Base-by-base conservation (phyloP, 495 filamentous ascomycete genomes). In the Penicillium subrubescens region DNA sequence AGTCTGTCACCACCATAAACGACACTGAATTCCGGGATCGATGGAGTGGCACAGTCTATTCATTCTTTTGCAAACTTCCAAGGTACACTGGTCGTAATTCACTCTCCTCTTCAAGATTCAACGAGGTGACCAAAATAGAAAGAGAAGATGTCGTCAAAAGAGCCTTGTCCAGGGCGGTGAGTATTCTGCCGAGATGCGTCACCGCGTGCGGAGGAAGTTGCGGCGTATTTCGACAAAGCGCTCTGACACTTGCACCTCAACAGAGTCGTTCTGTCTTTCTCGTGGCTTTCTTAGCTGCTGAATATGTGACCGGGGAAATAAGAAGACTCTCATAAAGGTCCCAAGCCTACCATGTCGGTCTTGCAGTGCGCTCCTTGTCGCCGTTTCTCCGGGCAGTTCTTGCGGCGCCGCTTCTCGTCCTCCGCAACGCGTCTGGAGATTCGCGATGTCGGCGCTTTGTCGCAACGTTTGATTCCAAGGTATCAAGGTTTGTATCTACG, bases 401-500 rank as follows among this genome's bases (percentile, higher is more conserved):
- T 62, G 27, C 67, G 72, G 44, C 65, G 66, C 56, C 57, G 57
- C 57, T 86, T 86, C 63, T 85, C 82, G 11, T 71, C 65, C 12
- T 80, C 82, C 19, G 44, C 66, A 14, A 57, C 39, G 44, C 71
- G 73, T 53, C 63, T 64, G 34, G 77, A 84, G 66, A 81, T 85
- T 35, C 73, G 70, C 64, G 76, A 82, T 63, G 61, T 86, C 31
- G 69, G 71, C 17, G 72, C 70, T 23, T 74, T 86, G 35, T 70
- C 81, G 8, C 69, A 66, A 41, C 77, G 82, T 3, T 69, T 81
- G 37, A 69, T 77, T 52, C 84, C 84, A 19, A 78, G 73, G 64
- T 86, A 83, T 66, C 81, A 81, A 83, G 84, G 82, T 88, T 73
- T 70, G 75, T 67, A 54, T 69, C 50, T 15, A 62, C 64, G 35